Percentiles rank a stretch among this genome's conserved stretches.
Evolutionary conservation across 2,329 filamentous ascomycete species (phyloP).

Genomic region (Thielaviopsis euricoi): DNA sequence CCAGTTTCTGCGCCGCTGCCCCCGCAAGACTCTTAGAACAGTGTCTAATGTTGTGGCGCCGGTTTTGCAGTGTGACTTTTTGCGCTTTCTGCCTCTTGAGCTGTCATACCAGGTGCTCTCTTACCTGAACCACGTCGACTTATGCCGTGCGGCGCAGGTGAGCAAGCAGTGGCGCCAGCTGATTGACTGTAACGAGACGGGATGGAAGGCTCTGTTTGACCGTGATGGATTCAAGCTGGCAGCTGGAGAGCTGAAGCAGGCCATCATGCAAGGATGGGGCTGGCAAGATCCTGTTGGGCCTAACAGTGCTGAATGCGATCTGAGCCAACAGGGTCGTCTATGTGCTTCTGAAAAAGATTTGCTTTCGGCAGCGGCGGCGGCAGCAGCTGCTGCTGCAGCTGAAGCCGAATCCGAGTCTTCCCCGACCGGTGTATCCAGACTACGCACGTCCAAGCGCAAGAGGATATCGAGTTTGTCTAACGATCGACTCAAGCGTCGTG

Average conservation of each 20-base stretch:
- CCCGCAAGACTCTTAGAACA: conserved; percentile 74
- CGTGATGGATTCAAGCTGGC: conserved; percentile 66
- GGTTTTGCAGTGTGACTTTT: conserved; percentile 84
- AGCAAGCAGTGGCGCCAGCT: conserved; percentile 88
- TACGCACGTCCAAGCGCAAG: conserved; percentile 31
- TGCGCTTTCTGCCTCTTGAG: conserved; percentile 69
- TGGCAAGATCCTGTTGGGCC: conserved; percentile 77
- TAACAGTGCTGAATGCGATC: conserved; percentile 64
- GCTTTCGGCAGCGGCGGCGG: conserved; percentile 18
- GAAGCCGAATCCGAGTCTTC: neutral
- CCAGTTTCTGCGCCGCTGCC: conserved; percentile 75
- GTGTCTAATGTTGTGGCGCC: conserved; percentile 87
- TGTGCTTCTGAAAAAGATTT: conserved; percentile 37
- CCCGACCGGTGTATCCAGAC: conserved; percentile 4
- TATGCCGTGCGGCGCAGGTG: conserved; percentile 82
- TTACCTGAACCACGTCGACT: conserved; percentile 69
- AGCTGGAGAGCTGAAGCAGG: conserved; percentile 66
- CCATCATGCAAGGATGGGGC: conserved; percentile 85
- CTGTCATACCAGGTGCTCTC: conserved; percentile 75
- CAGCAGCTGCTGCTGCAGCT: neutral
- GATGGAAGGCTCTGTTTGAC: conserved; percentile 88
- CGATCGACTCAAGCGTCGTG: conserved; percentile 38
- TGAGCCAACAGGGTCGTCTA: conserved; percentile 43
- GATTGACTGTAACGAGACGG: conserved; percentile 81
- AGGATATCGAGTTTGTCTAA: conserved; percentile 19